Evolutionary conservation across 805 yeast species (phyloP).

Genomic region (Hanseniaspora mollemarum): DNA sequence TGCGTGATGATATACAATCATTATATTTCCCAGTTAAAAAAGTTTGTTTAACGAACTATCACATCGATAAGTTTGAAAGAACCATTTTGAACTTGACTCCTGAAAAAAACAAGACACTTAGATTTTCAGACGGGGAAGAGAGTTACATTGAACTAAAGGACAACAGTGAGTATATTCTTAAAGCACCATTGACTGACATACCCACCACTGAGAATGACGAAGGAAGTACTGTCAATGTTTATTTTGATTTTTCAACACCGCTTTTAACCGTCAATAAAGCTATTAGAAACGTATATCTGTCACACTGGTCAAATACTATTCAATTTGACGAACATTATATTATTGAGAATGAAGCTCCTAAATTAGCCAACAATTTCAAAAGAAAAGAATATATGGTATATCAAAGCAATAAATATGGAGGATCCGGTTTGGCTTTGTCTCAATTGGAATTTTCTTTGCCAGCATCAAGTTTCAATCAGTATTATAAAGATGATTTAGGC

Average conservation of each 20-base stretch:
- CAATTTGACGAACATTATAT: conserved; percentile 81
- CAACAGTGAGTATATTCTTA: not conserved
- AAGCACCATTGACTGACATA: not conserved
- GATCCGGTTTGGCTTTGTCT: conserved; percentile 40
- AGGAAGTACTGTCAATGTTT: not conserved
- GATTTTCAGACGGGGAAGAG: not conserved
- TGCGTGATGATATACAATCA: conserved; percentile 8
- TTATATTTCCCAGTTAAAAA: not conserved
- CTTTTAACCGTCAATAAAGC: conserved; percentile 40
- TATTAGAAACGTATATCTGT: conserved; percentile 69
- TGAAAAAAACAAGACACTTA: not conserved
- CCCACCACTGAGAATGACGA: not conserved
- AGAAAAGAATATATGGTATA: conserved; percentile 61
- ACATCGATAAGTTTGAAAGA: conserved; percentile 9
- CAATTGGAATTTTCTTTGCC: conserved; percentile 52
- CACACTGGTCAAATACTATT: conserved; percentile 64
- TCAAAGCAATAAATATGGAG: conserved; percentile 30
- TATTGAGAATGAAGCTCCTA: conserved; percentile 63
- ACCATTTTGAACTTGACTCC: not conserved
- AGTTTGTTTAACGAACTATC: not conserved
- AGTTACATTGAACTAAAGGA: not conserved
- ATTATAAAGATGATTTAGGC: conserved; percentile 82
- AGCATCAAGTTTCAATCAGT: conserved; percentile 47
- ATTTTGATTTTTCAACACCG: conserved; percentile 46
- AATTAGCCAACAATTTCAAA: conserved; percentile 58